A percentile compares a stretch with the other conserved stretches of the same genome.
Evolutionary conservation across 1,139 yeast species (phyloP).

Genomic region (Suhomyces ambrosiae): DNA sequence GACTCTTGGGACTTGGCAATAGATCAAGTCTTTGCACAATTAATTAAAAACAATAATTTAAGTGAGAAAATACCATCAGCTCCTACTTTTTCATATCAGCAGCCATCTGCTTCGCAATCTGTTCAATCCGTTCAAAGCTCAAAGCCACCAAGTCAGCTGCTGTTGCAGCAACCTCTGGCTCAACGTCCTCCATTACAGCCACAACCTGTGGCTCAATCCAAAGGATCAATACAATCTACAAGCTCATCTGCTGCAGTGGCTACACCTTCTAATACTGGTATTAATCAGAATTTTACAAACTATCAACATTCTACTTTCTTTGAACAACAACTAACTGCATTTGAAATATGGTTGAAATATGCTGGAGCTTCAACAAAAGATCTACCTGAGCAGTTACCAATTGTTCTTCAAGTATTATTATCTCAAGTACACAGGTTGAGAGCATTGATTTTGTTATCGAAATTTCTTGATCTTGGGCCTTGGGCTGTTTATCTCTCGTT

Average conservation of each 20-base stretch:
- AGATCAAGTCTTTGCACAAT: slow-evolving; percentile 83
- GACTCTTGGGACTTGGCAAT: slow-evolving; percentile 98
- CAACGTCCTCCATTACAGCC: slow-evolving; percentile 12
- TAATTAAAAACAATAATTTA: slow-evolving; percentile 43
- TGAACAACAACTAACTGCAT: slow-evolving; percentile 94
- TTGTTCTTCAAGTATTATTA: slow-evolving; percentile 84
- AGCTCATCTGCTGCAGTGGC: slow-evolving; percentile 20
- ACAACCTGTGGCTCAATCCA: slow-evolving; percentile 13
- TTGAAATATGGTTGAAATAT: slow-evolving; percentile 93
- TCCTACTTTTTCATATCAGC: slow-evolving; percentile 5
- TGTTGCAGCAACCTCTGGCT: neutral
- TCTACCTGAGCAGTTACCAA: slow-evolving; percentile 95
- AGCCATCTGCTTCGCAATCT: neutral
- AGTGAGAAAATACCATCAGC: slow-evolving; percentile 5
- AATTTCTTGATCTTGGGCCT: slow-evolving; percentile 91
- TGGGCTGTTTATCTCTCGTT: slow-evolving; percentile 95
- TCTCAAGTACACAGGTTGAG: slow-evolving; percentile 93
- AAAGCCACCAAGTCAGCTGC: neutral
- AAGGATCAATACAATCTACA: slow-evolving; percentile 11
- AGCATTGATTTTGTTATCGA: slow-evolving; percentile 80
- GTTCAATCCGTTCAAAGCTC: neutral
- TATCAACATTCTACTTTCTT: slow-evolving; percentile 92
- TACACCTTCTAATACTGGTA: slow-evolving; percentile 25
- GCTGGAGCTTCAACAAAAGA: slow-evolving; percentile 77
- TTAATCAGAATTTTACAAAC: slow-evolving; percentile 30